A percentile compares a stretch with the other conserved stretches of the same genome.
Conservation (phyloP, 768 basidiomycete genomes). For the Glaciozyma antarctica region DNA sequence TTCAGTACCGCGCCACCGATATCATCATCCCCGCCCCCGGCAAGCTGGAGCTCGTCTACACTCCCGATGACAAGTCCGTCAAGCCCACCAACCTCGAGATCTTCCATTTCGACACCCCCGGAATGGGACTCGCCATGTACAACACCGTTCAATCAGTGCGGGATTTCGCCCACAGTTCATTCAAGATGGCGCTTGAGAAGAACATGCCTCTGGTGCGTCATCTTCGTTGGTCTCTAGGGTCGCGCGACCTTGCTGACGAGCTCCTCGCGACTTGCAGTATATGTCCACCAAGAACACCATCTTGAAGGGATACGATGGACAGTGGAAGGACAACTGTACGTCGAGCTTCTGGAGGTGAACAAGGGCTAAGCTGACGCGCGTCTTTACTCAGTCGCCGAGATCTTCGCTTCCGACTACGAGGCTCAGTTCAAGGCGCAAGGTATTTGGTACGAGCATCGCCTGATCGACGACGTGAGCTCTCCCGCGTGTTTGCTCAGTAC, state of each 20-base stretch:
- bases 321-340: conserved; percentile 84
- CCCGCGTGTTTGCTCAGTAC: background rate
- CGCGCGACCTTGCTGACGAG: background rate
- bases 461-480: conserved; percentile 61
- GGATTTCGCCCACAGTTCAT: conserved; percentile 93
- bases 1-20: conserved; percentile 84
- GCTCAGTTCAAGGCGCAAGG: conserved; percentile 40
- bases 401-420: conserved; percentile 58
- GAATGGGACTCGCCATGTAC: conserved; percentile 96
- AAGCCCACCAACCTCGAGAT: conserved; percentile 51
- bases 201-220: conserved; percentile 42
- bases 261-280: conserved; percentile 48
- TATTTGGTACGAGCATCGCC: conserved; percentile 69
- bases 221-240: background rate
- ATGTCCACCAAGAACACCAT: conserved; percentile 98
- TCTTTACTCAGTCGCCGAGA: conserved; percentile 58
- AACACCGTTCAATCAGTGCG: conserved; percentile 84
- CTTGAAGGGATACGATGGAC: conserved; percentile 92
- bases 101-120: conserved; percentile 84
- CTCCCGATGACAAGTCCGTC: conserved; percentile 56
- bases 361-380: background rate
- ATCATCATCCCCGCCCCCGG: conserved; percentile 83
- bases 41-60: conserved; percentile 85
- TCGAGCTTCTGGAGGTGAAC: conserved; percentile 36
- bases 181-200: conserved; percentile 79